Evolutionary conservation across 2,329 filamentous ascomycete genomes (phyloP).

Genomic region (Aspergillus carbonarius): DNA sequence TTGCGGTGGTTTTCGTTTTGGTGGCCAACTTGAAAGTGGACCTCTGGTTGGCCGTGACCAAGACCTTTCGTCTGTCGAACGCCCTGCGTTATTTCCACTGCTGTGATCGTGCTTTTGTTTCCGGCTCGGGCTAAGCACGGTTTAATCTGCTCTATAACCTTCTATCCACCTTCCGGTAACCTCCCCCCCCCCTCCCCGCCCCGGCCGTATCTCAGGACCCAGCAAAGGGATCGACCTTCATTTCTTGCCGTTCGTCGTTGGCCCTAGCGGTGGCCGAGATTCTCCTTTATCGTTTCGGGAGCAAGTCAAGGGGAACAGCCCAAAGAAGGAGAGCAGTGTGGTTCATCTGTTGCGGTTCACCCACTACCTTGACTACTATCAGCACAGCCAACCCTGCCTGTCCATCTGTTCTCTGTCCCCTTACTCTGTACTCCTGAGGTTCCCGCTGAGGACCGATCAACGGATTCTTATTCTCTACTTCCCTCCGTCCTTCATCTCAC

Average conservation of each 20-base stretch:
- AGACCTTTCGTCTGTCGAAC: slow-evolving; percentile 14
- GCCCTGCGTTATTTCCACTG: slow-evolving; percentile 30
- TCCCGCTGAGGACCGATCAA: slow-evolving; percentile 14
- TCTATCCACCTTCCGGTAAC: slow-evolving; percentile 18
- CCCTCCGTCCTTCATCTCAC: slow-evolving; percentile 22
- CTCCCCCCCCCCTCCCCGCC: slow-evolving; percentile 5
- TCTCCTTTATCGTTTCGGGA: slow-evolving; percentile 17
- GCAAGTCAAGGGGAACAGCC: slow-evolving; percentile 10
- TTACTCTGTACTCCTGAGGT: slow-evolving; percentile 1
- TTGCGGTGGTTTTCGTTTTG: slow-evolving; percentile 1
- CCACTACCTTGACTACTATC: not conserved
- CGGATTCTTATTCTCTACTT: slow-evolving; percentile 14
- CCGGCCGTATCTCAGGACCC: slow-evolving; percentile 18
- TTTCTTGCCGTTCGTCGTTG: slow-evolving; percentile 16
- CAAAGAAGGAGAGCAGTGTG: slow-evolving; percentile 4
- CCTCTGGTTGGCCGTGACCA: slow-evolving; percentile 19
- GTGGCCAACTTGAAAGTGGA: slow-evolving; percentile 23
- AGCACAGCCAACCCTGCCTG: not conserved
- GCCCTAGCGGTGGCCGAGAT: slow-evolving; percentile 16
- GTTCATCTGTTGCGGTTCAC: slow-evolving; percentile 11
- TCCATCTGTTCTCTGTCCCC: slow-evolving; percentile 2
- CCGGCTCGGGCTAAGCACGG: slow-evolving; percentile 25
- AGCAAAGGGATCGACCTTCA: slow-evolving; percentile 21
- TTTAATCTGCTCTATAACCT: slow-evolving; percentile 24
- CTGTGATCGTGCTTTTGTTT: slow-evolving; percentile 19